phyloP scores from a whole-genome alignment of 257 asterid genomes.

The Primulina eburnea region DNA sequence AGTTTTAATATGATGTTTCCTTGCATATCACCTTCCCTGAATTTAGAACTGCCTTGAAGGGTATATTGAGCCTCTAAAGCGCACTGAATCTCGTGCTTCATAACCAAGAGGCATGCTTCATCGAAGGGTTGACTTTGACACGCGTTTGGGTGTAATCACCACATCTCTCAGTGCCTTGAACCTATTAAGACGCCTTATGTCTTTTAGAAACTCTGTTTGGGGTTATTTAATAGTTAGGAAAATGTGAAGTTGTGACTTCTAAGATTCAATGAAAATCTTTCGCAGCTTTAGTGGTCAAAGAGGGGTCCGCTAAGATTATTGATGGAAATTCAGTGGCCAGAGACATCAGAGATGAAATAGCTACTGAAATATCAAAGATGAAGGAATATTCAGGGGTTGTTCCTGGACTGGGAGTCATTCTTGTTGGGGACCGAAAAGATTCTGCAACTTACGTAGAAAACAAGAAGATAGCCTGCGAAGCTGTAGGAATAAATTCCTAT shows the following conservation, averaged over 20 bases:
- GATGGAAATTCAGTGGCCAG: slow-evolving; percentile 78
- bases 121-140: not conserved
- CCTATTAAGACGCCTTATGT: not conserved
- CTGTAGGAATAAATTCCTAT: slow-evolving; percentile 73
- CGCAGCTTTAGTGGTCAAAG: slow-evolving; percentile 55
- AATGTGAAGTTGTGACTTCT: not conserved
- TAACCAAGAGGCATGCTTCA: not conserved
- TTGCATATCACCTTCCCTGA: not conserved
- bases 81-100: not conserved
- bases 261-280: not conserved
- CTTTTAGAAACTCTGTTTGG: not conserved
- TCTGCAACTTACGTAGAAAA: slow-evolving; percentile 89
- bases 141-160: not conserved
- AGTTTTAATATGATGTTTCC: not conserved
- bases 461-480: slow-evolving; percentile 82
- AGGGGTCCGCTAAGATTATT: slow-evolving; percentile 56
- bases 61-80: too few species aligned
- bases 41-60: not conserved
- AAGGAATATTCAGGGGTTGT: slow-evolving; percentile 65
- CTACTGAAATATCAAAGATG: slow-evolving; percentile 68
- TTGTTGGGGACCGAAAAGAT: slow-evolving; percentile 91
- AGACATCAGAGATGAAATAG: slow-evolving; percentile 73
- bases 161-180: not conserved
- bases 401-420: slow-evolving; percentile 92
- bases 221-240: too few species aligned